A percentile compares a stretch with the other conserved stretches of the same genome.
Evolutionary conservation across 306 rosid species (phyloP).

Genomic region (Vicia faba): DNA sequence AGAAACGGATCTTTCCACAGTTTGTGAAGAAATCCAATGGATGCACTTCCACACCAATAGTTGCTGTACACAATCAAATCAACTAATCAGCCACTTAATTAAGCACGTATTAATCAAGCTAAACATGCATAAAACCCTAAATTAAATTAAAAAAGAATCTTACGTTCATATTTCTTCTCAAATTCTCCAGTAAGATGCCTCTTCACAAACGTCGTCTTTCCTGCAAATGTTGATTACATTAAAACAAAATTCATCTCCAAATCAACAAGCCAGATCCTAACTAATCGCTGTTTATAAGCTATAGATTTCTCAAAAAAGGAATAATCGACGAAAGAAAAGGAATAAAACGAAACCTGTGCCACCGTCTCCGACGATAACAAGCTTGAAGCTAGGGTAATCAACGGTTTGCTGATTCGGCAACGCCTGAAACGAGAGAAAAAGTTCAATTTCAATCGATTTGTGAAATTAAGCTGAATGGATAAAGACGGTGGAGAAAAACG

Average conservation of each 20-base stretch:
- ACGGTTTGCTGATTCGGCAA: conserved; percentile 84
- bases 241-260: not conserved
- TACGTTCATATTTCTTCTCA: conserved; percentile 79
- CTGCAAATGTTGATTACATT: conserved; percentile 37
- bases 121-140: not conserved
- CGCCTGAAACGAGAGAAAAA: conserved; percentile 40
- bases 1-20: conserved; percentile 68
- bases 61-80: conserved; percentile 42
- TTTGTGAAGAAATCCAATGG: conserved; percentile 75
- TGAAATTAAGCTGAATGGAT: not conserved
- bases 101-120: not conserved
- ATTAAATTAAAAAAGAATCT: conserved; percentile 5
- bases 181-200: conserved; percentile 78
- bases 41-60: conserved; percentile 80
- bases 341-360: conserved; percentile 55
- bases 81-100: not conserved
- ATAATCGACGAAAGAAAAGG: too few relatives aligned
- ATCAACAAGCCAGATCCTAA: not conserved
- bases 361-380: conserved; percentile 81
- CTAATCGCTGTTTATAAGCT: not conserved
- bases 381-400: conserved; percentile 81
- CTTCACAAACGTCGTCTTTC: conserved; percentile 72
- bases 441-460: not conserved
- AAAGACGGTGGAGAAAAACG: not conserved
- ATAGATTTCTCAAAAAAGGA: not conserved